Conservation (phyloP, 176 grass and related monocot species). For the Chrysopogon serrulatus region DNA sequence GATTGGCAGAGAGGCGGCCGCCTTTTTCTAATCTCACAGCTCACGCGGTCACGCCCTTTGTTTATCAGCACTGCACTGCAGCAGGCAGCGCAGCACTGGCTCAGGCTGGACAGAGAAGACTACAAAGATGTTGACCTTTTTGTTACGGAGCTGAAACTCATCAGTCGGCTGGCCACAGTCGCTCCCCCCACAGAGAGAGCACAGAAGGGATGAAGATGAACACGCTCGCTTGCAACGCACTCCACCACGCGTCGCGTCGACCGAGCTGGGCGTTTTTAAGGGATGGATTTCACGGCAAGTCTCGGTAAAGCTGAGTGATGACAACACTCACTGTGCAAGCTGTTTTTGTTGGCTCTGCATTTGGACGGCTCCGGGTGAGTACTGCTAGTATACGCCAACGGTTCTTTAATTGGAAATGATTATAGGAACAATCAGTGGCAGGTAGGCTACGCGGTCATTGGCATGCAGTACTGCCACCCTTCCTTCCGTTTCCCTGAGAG, state of each 20-base stretch:
- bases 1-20: not conserved
- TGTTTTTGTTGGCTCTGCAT: not conserved
- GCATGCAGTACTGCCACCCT: too few relatives aligned
- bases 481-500: not conserved
- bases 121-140: constrained; percentile 29
- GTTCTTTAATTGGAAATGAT: not conserved
- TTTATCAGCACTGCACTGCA: not conserved
- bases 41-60: not conserved
- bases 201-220: too few relatives aligned
- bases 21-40: not conserved
- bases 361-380: not conserved
- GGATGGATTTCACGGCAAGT: constrained; percentile 9
- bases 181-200: too few relatives aligned
- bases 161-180: not conserved
- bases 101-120: not conserved
- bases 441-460: not conserved
- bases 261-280: not conserved
- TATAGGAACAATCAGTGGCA: not conserved
- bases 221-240: not conserved
- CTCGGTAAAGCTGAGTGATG: not conserved
- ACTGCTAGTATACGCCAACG: too few relatives aligned
- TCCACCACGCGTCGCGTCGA: not conserved
- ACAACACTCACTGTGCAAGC: not conserved
- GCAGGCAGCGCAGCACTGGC: not conserved
- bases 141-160: not conserved